A percentile compares a stretch with the other conserved stretches of the same genome.
These are phyloP conservation scores for Fraxinus velutina DNA, from an alignment of 305 asterid species.

Conservation along the genomic window DNA sequence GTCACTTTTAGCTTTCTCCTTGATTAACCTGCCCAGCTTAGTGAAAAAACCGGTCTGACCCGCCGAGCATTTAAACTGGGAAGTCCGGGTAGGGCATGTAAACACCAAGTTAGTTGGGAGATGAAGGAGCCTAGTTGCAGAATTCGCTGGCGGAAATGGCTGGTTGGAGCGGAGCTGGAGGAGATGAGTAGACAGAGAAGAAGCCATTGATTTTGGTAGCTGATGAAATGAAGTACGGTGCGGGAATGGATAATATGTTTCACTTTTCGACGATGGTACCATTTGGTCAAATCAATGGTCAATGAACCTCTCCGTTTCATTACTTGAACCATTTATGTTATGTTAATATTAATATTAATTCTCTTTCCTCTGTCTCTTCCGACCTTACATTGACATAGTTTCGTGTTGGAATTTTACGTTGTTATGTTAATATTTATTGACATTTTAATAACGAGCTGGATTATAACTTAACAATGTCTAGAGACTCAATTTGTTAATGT, in stretches of 20 bases:
- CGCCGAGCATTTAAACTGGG: slow-evolving; percentile 75
- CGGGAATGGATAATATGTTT: not conserved
- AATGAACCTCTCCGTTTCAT: too few species aligned
- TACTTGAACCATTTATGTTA: too few species aligned
- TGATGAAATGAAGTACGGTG: not conserved
- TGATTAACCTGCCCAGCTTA: slow-evolving; percentile 81
- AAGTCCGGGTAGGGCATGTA: slow-evolving; percentile 3
- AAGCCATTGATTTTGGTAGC: slow-evolving; percentile 22
- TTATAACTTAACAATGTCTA: too few species aligned
- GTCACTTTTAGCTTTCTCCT: slow-evolving; percentile 89
- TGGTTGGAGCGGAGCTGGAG: slow-evolving; percentile 41
- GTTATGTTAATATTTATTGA: too few species aligned
- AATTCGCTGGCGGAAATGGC: slow-evolving; percentile 24
- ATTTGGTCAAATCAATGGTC: too few species aligned
- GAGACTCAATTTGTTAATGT: too few species aligned
- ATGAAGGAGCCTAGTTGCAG: slow-evolving; percentile 31
- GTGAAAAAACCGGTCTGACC: slow-evolving; percentile 78
- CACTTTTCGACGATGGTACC: not conserved
- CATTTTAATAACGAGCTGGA: too few species aligned
- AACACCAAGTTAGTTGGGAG: slow-evolving; percentile 21
- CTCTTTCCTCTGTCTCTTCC: too few species aligned
- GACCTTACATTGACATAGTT: too few species aligned
- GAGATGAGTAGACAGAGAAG: slow-evolving; percentile 40
- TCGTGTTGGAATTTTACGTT: too few species aligned
- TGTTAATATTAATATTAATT: too few species aligned